Conservation (phyloP, 306 rosid genomes). For the Quercus variabilis region DNA sequence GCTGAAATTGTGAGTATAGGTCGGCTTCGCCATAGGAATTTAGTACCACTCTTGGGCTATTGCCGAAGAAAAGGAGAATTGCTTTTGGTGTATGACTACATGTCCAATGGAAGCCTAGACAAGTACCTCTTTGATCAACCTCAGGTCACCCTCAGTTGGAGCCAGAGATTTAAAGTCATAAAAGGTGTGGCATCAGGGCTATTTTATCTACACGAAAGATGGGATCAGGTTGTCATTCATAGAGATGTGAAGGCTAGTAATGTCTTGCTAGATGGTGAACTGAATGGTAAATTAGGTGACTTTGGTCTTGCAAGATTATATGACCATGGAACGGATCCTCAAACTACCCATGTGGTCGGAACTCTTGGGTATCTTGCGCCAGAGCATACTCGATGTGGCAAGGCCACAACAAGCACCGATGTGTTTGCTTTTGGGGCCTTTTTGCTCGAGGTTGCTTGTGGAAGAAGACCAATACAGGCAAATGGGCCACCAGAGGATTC, state of each 20-base stretch:
- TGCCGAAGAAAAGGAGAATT: conserved; percentile 29
- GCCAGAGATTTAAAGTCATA: conserved; percentile 22
- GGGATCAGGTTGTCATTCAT: too few relatives aligned
- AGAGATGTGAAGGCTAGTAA: conserved; percentile 20
- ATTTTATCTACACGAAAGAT: conserved; percentile 25
- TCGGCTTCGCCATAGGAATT: too few relatives aligned
- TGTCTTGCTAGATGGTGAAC: conserved; percentile 27
- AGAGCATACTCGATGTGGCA: conserved; percentile 24
- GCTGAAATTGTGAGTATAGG: too few relatives aligned
- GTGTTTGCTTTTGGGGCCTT: conserved; percentile 38
- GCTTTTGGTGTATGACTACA: conserved; percentile 26
- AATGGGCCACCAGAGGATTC: neutral
- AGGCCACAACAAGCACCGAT: conserved; percentile 26
- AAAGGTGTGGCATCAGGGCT: conserved; percentile 32
- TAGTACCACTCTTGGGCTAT: neutral
- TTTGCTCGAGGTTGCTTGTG: conserved; percentile 30
- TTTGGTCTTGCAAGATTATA: conserved; percentile 36
- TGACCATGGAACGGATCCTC: conserved; percentile 34
- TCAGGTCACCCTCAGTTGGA: conserved; percentile 23
- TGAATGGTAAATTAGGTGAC: conserved; percentile 30
- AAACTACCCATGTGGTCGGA: conserved; percentile 27
- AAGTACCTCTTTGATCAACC: neutral
- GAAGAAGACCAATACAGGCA: conserved; percentile 33
- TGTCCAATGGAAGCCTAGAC: conserved; percentile 42
- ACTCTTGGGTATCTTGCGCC: conserved; percentile 3